Base-by-base conservation (phyloP, 352 stramenopile genomes). In the Phytopythium vexans region DNA sequence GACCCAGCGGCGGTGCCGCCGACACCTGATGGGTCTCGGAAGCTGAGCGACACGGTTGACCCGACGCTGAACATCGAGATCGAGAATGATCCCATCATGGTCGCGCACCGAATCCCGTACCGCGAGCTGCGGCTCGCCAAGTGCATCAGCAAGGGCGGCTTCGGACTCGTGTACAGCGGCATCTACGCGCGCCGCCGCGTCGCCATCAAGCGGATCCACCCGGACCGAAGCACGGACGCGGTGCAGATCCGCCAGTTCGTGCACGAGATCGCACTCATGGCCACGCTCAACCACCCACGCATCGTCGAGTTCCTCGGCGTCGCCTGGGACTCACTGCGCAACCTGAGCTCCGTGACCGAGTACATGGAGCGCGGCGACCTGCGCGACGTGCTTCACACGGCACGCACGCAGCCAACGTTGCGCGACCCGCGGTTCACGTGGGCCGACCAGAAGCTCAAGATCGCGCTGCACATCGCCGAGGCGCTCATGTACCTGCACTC, bases 321-420 rank as follows among this genome's bases (percentile, higher is more conserved):
- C 2, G 66, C 78, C 5, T 91, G 80, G 77, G 78, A 87, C 36
- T 74, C 69, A 1, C 58, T 86, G 2, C 62, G 64, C 6, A 79
- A 87, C 41, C 44, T 89, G 3, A 73, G 64, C 14, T 68, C 72
- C 10, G 74, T 91, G 15, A 88, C 74, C 1, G 81, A 92, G 64
- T 85, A 82, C 50, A 89, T 92, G 81, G 78, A 89, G 14, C 70
- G 73, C 7, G 81, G 78, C 0, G 80, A 92, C 62, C 51, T 88
- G 7, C 76, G 76, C 14, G 74, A 86, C 10, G 74, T 92, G 11
- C 52, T 89, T 12, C 66, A 80, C 34, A 54, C 45, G 0, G 50
- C 71, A 34, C 84, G 82, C 39, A 47, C 64, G 21, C 58, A 62
- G 6, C 54, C 34, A 41, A 32, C 27, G 5, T 15, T 58, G 9